phyloP scores from a whole-genome alignment of 805 yeast species.

The Hanseniaspora pseudoguilliermondii region DNA sequence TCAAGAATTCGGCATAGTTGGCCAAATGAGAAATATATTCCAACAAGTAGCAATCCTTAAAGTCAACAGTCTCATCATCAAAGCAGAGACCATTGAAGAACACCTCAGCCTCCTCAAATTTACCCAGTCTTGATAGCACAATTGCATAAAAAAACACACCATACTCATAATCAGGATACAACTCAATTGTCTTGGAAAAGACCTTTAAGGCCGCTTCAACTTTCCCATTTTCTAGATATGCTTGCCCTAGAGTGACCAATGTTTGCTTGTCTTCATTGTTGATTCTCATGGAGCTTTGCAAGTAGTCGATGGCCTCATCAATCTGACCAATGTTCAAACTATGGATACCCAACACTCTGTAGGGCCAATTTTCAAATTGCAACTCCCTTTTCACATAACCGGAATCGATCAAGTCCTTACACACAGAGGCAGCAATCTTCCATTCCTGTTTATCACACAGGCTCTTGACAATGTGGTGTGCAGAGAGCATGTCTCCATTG shows the following conservation, averaged over 20 bases:
- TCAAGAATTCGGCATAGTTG: constrained; percentile 39
- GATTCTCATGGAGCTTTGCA: constrained; percentile 71
- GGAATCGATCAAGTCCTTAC: constrained; percentile 50
- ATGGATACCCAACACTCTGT: constrained; percentile 70
- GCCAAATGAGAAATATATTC: constrained; percentile 29
- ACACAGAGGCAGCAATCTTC: constrained; percentile 69
- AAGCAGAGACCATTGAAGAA: constrained; percentile 34
- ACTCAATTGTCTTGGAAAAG: constrained; percentile 47
- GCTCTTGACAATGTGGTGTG: constrained; percentile 55
- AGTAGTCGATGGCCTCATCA: constrained; percentile 72
- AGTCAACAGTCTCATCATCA: constrained; percentile 7
- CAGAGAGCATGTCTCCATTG: constrained; percentile 61
- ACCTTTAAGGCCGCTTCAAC: constrained; percentile 79
- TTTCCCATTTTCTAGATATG: constrained; percentile 74
- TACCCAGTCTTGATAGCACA: constrained; percentile 50
- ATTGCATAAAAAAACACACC: constrained; percentile 57
- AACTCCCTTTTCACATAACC: constrained; percentile 45
- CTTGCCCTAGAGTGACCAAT: constrained; percentile 97
- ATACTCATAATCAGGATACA: constrained; percentile 46
- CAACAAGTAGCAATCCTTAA: constrained; percentile 8
- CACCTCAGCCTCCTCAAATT: constrained; percentile 47
- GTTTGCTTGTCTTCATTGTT: constrained; percentile 57
- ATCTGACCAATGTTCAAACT: constrained; percentile 59
- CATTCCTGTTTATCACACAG: constrained; percentile 61
- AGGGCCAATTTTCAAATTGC: constrained; percentile 63